Percentiles rank a stretch among this genome's conserved stretches.
Conservation (phyloP, 2,329 filamentous ascomycete genomes). For the Trichoderma guizhouense region DNA sequence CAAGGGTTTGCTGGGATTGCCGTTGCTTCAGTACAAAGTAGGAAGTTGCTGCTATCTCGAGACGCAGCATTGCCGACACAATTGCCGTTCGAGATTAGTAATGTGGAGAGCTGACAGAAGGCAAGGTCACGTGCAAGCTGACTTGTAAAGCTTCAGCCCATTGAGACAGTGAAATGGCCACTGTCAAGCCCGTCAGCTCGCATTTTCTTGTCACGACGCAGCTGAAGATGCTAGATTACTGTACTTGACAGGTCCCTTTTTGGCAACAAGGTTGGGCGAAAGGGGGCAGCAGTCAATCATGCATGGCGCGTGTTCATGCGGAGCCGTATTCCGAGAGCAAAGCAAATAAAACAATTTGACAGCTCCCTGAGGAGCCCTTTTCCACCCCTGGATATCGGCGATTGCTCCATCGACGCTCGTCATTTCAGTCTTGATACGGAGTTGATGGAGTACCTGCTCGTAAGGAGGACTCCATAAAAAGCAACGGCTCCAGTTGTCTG, state of each 20-base stretch:
- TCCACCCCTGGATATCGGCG: background rate
- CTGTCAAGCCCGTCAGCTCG: background rate
- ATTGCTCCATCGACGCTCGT: background rate
- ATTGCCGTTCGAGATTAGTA: slow-evolving; percentile 1
- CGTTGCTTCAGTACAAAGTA: background rate
- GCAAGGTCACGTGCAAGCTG: background rate
- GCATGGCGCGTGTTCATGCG: background rate
- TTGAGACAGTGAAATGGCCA: background rate
- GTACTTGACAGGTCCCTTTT: background rate
- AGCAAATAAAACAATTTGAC: background rate
- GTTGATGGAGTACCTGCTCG: background rate
- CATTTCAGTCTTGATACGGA: background rate
- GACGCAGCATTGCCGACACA: slow-evolving; percentile 5
- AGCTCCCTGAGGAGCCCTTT: background rate
- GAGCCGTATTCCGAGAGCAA: background rate
- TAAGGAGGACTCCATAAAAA: background rate
- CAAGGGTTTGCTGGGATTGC: background rate
- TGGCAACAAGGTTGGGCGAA: background rate
- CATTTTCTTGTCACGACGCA: background rate
- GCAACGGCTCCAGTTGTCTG: background rate
- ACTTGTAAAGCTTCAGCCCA: background rate
- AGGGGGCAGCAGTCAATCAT: background rate
- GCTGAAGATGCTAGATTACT: background rate
- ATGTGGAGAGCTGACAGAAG: background rate
- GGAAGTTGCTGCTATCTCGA: background rate